Percentiles rank a stretch among this genome's conserved stretches.
Evolutionary conservation across 1,139 yeast genomes (phyloP).

Genomic region (Taiozyma sp.): DNA sequence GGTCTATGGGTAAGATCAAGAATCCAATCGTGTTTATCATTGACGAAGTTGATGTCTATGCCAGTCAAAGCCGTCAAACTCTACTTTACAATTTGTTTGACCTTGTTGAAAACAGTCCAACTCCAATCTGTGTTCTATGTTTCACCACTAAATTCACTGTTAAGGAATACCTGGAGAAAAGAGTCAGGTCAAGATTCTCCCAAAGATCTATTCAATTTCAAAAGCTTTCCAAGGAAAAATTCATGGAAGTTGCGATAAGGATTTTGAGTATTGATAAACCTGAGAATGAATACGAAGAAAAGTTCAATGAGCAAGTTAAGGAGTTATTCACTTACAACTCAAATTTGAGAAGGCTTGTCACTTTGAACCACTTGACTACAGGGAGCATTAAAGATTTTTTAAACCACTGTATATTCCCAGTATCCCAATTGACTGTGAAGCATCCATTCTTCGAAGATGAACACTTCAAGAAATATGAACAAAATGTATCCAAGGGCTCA

Average conservation of each 20-base stretch:
- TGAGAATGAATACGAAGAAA: conserved; percentile 27
- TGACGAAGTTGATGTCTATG: conserved; percentile 82
- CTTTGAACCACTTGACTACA: conserved; percentile 51
- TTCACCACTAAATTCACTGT: conserved; percentile 71
- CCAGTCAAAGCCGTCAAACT: conserved; percentile 71
- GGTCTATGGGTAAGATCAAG: conserved; percentile 21
- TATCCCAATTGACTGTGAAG: conserved; percentile 29
- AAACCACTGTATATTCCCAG: conserved; percentile 44
- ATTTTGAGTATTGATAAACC: conserved; percentile 26
- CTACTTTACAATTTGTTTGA: conserved; percentile 85
- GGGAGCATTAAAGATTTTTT: conserved; percentile 56
- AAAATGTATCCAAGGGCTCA: conserved; percentile 25
- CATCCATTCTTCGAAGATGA: conserved; percentile 34
- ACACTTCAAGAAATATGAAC: conserved; percentile 28
- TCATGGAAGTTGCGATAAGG: conserved; percentile 30
- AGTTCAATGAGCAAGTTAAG: conserved; percentile 52
- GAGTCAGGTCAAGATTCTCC: conserved; percentile 87
- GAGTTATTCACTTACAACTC: conserved; percentile 26
- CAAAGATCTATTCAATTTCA: conserved; percentile 66
- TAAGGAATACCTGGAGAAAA: conserved; percentile 78
- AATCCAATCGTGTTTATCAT: conserved; percentile 71
- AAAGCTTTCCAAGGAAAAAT: conserved; percentile 44
- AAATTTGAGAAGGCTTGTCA: conserved; percentile 32
- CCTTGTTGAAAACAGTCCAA: conserved; percentile 65
- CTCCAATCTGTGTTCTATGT: conserved; percentile 83